These are phyloP conservation scores for Cryptococcus depauperatus DNA, from an alignment of 1,284 basidiomycete species.

Conservation along the genomic window DNA sequence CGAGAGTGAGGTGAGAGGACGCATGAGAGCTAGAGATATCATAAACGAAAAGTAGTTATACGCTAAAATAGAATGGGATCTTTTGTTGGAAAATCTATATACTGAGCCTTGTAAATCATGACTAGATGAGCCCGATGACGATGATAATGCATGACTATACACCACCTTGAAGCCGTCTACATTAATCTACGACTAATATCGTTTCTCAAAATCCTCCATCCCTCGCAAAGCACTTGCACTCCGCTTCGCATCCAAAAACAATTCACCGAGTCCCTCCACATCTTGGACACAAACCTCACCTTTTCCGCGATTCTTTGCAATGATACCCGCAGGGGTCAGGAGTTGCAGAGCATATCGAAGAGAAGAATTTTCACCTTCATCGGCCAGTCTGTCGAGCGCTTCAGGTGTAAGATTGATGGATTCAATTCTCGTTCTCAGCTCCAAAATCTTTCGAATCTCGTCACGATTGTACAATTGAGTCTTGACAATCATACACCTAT, in stretches of 20 bases:
- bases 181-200: slow-evolving; percentile 15
- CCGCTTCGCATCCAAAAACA: slow-evolving; percentile 86
- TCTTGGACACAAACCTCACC: slow-evolving; percentile 77
- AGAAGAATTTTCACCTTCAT: slow-evolving; percentile 74
- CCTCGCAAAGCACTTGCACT: slow-evolving; percentile 36
- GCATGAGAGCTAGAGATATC: slow-evolving; percentile 12
- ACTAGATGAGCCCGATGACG: too few relatives aligned
- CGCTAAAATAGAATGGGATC: too few relatives aligned
- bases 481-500: slow-evolving; percentile 94
- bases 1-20: slow-evolving; percentile 15
- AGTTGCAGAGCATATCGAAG: slow-evolving; percentile 90
- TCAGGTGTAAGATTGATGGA: slow-evolving; percentile 67
- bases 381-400: slow-evolving; percentile 72
- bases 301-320: slow-evolving; percentile 68
- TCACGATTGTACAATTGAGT: slow-evolving; percentile 76
- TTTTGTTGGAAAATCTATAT: too few relatives aligned
- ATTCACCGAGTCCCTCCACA: slow-evolving; percentile 79
- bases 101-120: too few relatives aligned
- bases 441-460: slow-evolving; percentile 80
- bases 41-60: background rate
- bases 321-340: slow-evolving; percentile 83
- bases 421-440: slow-evolving; percentile 77
- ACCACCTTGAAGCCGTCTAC: background rate
- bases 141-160: background rate
- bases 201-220: slow-evolving; percentile 22